These are phyloP conservation scores for Guillardia theta DNA, from an alignment of 78 protist genomes.

Conservation along the genomic window DNA sequence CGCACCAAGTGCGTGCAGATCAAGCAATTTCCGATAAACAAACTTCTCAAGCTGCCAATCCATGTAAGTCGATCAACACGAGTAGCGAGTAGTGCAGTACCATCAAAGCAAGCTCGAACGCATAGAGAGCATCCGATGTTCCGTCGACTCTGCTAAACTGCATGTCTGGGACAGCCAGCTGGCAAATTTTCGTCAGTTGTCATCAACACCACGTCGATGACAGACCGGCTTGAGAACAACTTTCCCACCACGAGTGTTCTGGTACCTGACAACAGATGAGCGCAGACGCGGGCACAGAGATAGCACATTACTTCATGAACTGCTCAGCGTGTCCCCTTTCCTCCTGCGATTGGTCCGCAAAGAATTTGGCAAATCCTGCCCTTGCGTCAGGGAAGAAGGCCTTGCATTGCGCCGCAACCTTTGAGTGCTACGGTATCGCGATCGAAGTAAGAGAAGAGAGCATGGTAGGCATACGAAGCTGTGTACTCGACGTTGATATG, in stretches of 20 bases:
- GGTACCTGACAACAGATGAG: neutral
- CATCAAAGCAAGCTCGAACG: neutral
- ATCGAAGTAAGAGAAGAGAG: neutral
- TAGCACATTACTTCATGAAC: neutral
- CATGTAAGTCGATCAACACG: neutral
- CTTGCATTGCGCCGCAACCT: neutral
- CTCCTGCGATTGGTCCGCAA: neutral
- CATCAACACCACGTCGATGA: too few species aligned
- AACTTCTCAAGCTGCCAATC: constrained; percentile 16
- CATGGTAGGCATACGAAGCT: constrained; percentile 20
- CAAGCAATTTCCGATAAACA: neutral
- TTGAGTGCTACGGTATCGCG: constrained; percentile 16
- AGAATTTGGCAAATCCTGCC: neutral
- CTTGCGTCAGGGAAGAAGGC: neutral
- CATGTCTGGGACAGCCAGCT: constrained; percentile 14
- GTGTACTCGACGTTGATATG: constrained; percentile 33
- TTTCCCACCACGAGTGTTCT: constrained; percentile 21
- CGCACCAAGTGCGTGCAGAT: neutral
- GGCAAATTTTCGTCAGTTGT: too few species aligned
- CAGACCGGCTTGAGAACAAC: constrained; percentile 13
- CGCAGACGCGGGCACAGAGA: neutral
- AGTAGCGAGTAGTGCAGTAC: neutral
- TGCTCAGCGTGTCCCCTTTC: constrained; percentile 6
- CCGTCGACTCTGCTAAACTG: constrained; percentile 20
- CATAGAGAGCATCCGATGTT: constrained; percentile 24